phyloP scores from a whole-genome alignment of 1,139 yeast genomes.

The Yamadazyma oceani region DNA sequence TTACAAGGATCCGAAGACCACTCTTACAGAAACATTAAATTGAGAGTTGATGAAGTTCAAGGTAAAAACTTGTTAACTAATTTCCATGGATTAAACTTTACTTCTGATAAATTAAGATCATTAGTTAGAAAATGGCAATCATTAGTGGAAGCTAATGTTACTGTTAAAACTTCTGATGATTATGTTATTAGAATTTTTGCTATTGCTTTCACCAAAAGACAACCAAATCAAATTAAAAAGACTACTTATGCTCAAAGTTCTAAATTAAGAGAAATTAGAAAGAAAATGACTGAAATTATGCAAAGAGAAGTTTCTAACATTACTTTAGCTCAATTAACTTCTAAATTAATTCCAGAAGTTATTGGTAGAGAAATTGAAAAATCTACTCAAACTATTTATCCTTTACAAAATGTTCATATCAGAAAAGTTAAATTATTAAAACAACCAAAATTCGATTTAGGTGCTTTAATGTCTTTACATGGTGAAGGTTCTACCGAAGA shows the following conservation, averaged over 20 bases:
- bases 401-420: conserved; percentile 53
- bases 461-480: conserved; percentile 51
- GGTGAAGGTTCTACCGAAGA: conserved; percentile 53
- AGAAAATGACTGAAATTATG: conserved; percentile 52
- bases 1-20: conserved; percentile 55
- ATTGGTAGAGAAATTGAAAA: conserved; percentile 56
- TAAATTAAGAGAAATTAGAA: conserved; percentile 52
- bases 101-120: conserved; percentile 51
- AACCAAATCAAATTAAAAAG: conserved; percentile 51
- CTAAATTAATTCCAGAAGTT: conserved; percentile 54
- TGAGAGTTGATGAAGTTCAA: conserved; percentile 56
- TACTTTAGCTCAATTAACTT: conserved; percentile 51
- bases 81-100: conserved; percentile 54
- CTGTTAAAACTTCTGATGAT: conserved; percentile 53
- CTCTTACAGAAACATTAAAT: conserved; percentile 51
- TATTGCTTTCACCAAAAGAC: conserved; percentile 56
- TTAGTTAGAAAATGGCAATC: conserved; percentile 57
- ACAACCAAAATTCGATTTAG: conserved; percentile 55
- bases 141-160: conserved; percentile 52
- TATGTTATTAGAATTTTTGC: conserved; percentile 51
- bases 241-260: conserved; percentile 53
- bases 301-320: conserved; percentile 53
- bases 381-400: conserved; percentile 51
- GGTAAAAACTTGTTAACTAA: conserved; percentile 56
- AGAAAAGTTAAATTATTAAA: conserved; percentile 54